These are phyloP conservation scores for Pyrenula massariospora DNA, from an alignment of 495 filamentous ascomycete genomes.

Conservation along the genomic window DNA sequence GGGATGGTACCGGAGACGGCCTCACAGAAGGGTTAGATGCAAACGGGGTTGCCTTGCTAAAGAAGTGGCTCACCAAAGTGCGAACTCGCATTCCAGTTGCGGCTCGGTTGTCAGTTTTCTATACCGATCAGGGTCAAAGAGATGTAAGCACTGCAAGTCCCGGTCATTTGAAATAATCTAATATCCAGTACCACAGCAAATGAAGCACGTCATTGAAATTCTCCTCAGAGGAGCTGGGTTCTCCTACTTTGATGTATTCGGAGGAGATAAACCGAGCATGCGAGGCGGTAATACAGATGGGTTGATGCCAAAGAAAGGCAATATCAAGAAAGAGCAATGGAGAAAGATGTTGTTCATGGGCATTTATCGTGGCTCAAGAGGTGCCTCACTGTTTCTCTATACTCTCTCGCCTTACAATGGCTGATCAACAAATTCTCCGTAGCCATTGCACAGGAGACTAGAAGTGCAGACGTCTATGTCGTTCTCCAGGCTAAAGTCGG, in stretches of 20 bases:
- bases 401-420: not conserved
- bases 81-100: not conserved
- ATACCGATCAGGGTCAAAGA: not conserved
- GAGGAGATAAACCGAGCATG: not conserved
- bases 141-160: not conserved
- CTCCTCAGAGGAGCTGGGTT: not conserved
- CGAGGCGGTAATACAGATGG: no score
- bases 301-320: no score
- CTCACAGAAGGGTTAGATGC: not conserved
- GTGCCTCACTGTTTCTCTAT: not conserved
- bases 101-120: not conserved
- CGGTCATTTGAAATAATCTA: no score
- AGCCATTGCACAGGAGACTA: not conserved
- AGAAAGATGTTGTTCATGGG: not conserved
- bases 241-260: not conserved
- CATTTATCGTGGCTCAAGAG: not conserved
- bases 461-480: not conserved
- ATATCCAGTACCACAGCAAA: not conserved
- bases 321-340: no score
- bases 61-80: not conserved
- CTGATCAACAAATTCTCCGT: not conserved
- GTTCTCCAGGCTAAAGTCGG: not conserved
- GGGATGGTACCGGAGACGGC: not conserved
- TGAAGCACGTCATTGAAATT: not conserved
- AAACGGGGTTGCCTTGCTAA: not conserved